Percentiles rank a stretch among this genome's conserved stretches.
These are phyloP conservation scores for Metschnikowia cubensis DNA, from an alignment of 805 yeast species.

Conservation along the genomic window DNA sequence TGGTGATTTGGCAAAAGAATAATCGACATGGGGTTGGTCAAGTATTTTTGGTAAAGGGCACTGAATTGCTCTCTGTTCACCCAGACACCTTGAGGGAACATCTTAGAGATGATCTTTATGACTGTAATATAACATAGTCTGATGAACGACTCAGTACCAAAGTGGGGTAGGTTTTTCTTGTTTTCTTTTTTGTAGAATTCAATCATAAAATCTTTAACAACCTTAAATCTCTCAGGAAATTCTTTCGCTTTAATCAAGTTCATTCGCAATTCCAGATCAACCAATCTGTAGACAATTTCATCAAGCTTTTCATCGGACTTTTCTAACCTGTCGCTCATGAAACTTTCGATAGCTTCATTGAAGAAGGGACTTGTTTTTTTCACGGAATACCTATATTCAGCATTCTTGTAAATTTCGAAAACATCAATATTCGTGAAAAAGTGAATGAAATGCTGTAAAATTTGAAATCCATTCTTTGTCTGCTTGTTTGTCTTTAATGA, in stretches of 20 bases:
- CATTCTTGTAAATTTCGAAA: slow-evolving; percentile 29
- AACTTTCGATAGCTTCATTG: slow-evolving; percentile 22
- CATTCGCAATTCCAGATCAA: slow-evolving; percentile 36
- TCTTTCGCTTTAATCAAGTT: slow-evolving; percentile 34
- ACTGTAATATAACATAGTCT: slow-evolving; percentile 37
- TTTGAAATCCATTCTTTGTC: slow-evolving; percentile 19
- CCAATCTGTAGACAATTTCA: slow-evolving; percentile 31
- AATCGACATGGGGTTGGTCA: slow-evolving; percentile 40
- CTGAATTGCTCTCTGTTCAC: slow-evolving; percentile 29
- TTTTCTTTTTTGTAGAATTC: slow-evolving; percentile 34
- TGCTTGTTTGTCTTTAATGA: slow-evolving; percentile 28
- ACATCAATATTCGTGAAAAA: slow-evolving; percentile 26
- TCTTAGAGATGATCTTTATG: slow-evolving; percentile 27
- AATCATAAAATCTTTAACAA: slow-evolving; percentile 38
- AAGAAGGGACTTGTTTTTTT: slow-evolving; percentile 30
- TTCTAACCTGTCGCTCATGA: slow-evolving; percentile 32
- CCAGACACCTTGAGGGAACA: slow-evolving; percentile 45
- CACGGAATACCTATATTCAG: slow-evolving; percentile 33
- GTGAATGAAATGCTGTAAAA: slow-evolving; percentile 31
- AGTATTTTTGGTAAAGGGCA: slow-evolving; percentile 27
- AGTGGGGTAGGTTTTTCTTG: slow-evolving; percentile 34
- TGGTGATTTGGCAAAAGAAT: slow-evolving; percentile 58
- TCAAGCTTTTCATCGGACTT: slow-evolving; percentile 32
- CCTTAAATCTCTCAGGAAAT: slow-evolving; percentile 28
- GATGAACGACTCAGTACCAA: slow-evolving; percentile 24